phyloP scores from a whole-genome alignment of 495 filamentous ascomycete species.

The Tuber borchii region DNA sequence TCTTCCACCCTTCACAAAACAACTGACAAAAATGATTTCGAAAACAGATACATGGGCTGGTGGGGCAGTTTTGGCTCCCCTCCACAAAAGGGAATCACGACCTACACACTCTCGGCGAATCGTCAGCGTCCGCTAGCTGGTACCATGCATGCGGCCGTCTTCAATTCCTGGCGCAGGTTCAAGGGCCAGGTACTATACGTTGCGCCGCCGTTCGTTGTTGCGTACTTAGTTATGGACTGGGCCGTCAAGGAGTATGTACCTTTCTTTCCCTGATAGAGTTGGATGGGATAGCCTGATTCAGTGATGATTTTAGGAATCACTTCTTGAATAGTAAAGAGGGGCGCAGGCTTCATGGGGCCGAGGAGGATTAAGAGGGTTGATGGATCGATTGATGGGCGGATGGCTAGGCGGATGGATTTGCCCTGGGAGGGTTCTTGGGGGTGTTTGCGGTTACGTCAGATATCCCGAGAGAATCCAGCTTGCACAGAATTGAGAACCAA shows the following conservation, averaged over 20 bases:
- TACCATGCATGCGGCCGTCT: slow-evolving; percentile 56
- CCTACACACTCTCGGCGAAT: slow-evolving; percentile 58
- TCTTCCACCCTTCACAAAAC: slow-evolving; percentile 11
- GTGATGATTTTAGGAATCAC: slow-evolving; percentile 59
- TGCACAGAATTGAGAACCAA: not conserved
- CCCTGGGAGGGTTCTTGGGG: not conserved
- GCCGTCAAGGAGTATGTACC: slow-evolving; percentile 64
- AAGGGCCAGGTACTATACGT: slow-evolving; percentile 65
- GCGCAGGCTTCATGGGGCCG: slow-evolving; percentile 53
- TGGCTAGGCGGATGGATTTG: not conserved
- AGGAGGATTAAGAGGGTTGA: slow-evolving; percentile 43
- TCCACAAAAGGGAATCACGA: slow-evolving; percentile 58
- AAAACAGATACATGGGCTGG: slow-evolving; percentile 64
- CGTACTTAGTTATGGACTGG: slow-evolving; percentile 78
- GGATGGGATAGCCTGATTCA: slow-evolving; percentile 14
- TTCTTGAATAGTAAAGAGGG: slow-evolving; percentile 88
- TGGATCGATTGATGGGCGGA: not conserved
- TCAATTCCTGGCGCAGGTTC: slow-evolving; percentile 45
- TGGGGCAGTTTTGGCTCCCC: slow-evolving; percentile 71
- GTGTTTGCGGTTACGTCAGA: not conserved
- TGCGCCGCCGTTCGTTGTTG: slow-evolving; percentile 65
- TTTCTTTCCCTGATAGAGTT: not conserved
- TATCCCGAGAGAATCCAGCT: not conserved
- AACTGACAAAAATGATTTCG: slow-evolving; percentile 14
- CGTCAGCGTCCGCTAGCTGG: slow-evolving; percentile 61